Base-by-base conservation (phyloP, 768 basidiomycete genomes). In the Lepiota brunneoincarnata region DNA sequence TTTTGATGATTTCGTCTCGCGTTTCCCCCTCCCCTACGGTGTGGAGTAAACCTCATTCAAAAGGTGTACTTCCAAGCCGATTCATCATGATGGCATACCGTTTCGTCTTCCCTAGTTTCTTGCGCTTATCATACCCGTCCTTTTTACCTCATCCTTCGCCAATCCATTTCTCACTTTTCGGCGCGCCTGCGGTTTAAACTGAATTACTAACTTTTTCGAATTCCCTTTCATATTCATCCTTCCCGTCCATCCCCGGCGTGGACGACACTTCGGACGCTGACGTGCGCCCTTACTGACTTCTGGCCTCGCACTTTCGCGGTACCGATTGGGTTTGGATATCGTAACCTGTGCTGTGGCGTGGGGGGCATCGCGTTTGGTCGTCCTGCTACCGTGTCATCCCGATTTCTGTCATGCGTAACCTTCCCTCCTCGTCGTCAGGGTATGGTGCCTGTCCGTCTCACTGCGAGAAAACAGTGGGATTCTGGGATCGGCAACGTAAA, bases 391-490 rank as follows among this genome's bases (percentile, higher is more conserved):
- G 17, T 44, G 34, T 40, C 31, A 23, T 43, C 31, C 31, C 31
- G 31, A 42, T 26, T 38, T 38, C 37, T 50, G 28, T 41, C 18
- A 28, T 40, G 3, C 18, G 51, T 49, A 34, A 53, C 41, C 44
- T 36, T 51, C 35, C 35, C 37, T 31, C 35, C 18, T 44, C 42
- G 51, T 52, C 18, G 34, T 34, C 55, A 79, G 78, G 76, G 18
- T 89, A 89, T 54, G 85, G 87, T 3, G 67, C 69, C 55, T 90
- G 87, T 64, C 39, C 69, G n/a, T 63, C 67, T 37, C 87, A 89
- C 66, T 67, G 66, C 44, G 71, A 72, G 23, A 63, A 70, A 37
- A 77, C 82, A 1, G 66, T 58, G 38, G 64, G 67, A 4, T 62
- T 67, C 15, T 89, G 87, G 87, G 77, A 82, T 49, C 67, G 71